Conservation (phyloP, 257 asterid genomes). For the Solanum pinnatisectum region DNA sequence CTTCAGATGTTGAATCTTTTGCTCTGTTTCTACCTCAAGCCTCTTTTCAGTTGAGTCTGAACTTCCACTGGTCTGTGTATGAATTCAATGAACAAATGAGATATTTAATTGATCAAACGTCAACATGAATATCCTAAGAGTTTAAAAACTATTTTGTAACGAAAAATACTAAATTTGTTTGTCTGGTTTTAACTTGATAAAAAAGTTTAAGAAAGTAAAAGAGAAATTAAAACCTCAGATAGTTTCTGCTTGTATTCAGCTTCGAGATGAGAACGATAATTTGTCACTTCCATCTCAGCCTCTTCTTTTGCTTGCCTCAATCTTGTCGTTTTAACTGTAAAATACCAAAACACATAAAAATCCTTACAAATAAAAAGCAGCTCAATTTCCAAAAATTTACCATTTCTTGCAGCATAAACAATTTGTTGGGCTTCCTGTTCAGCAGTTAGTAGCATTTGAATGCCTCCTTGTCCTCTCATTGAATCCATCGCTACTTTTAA, state of each 20-base stretch:
- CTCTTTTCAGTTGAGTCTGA: conserved; percentile 56
- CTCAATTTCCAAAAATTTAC: conserved; percentile 14
- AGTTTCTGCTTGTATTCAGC: conserved; percentile 53
- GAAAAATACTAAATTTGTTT: not conserved
- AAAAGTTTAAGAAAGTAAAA: not conserved
- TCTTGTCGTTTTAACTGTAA: conserved; percentile 55
- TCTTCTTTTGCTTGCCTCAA: conserved; percentile 82
- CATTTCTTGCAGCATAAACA: conserved; percentile 62
- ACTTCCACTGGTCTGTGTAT: conserved; percentile 49
- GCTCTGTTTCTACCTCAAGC: conserved; percentile 60
- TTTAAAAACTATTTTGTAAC: not conserved
- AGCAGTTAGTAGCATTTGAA: conserved; percentile 81
- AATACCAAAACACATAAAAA: not conserved
- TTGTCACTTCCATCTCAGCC: conserved; percentile 59
- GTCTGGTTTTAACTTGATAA: not conserved
- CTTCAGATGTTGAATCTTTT: conserved; percentile 41
- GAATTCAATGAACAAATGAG: not conserved
- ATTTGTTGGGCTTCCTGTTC: conserved; percentile 92
- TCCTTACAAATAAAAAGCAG: not conserved
- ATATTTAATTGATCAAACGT: not conserved
- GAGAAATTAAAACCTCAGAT: conserved; percentile 38
- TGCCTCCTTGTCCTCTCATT: conserved; percentile 79
- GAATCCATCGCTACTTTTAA: conserved; percentile 45
- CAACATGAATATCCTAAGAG: not conserved
- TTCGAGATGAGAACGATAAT: conserved; percentile 55